Conservation (phyloP, 495 filamentous ascomycete genomes). For the Penicillium pulvis region DNA sequence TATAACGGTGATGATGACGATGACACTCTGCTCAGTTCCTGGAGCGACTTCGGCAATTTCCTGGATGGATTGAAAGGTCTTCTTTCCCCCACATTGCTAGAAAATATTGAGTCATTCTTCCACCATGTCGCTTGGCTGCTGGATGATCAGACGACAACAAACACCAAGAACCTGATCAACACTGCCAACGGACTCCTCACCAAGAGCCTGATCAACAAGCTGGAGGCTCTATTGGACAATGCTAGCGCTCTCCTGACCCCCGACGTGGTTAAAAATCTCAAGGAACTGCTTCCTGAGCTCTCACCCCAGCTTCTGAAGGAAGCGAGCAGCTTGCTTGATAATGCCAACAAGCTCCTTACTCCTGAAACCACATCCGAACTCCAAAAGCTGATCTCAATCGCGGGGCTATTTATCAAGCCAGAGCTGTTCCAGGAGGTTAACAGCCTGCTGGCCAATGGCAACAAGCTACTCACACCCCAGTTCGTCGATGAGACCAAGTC, state of each 20-base stretch:
- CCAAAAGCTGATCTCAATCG: constrained; percentile 22
- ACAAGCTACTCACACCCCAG: constrained; percentile 29
- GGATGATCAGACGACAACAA: constrained; percentile 40
- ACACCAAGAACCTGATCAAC: constrained; percentile 37
- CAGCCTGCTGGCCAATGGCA: constrained; percentile 41
- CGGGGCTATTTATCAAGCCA: constrained; percentile 35
- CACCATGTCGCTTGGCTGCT: constrained; percentile 47
- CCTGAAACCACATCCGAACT: constrained; percentile 21
- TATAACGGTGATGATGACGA: constrained; percentile 8
- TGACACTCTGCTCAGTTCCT: constrained; percentile 20
- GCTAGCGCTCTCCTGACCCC: constrained; percentile 18
- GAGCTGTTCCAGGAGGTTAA: constrained; percentile 42
- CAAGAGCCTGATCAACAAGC: constrained; percentile 26
- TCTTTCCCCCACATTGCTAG: constrained; percentile 41
- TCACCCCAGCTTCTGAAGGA: constrained; percentile 24
- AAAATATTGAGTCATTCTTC: constrained; percentile 48
- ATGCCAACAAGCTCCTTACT: constrained; percentile 23
- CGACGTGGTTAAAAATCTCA: constrained; percentile 6
- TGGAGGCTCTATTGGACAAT: constrained; percentile 37
- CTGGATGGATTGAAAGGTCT: constrained; percentile 43
- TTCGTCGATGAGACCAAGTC: constrained; percentile 39
- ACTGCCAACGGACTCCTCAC: constrained; percentile 33
- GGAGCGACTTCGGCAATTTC: constrained; percentile 43
- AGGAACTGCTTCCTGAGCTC: constrained; percentile 20
- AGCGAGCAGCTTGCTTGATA: constrained; percentile 4